A percentile compares a stretch with the other conserved stretches of the same genome.
phyloP scores from a whole-genome alignment of 805 yeast species.

The Wickerhamiella nectarea region DNA sequence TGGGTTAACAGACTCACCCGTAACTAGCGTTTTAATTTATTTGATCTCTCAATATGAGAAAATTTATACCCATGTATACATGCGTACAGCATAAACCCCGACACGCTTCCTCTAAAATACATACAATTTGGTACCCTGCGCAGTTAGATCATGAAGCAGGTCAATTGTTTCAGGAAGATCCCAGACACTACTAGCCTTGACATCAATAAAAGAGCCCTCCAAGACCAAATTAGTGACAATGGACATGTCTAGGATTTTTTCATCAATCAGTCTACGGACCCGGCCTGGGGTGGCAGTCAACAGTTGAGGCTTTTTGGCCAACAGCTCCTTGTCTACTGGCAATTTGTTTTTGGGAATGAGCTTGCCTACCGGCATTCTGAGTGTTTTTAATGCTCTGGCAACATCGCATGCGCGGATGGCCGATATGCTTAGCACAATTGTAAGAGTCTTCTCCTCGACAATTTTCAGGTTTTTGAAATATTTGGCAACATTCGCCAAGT shows the following conservation, averaged over 20 bases:
- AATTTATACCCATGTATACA: too few species aligned
- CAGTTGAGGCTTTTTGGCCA: conserved; percentile 30
- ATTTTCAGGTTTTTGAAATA: conserved; percentile 35
- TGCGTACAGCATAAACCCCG: too few species aligned
- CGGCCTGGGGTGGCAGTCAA: conserved; percentile 56
- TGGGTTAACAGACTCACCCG: conserved; percentile 14
- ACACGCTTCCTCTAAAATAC: conserved; percentile 34
- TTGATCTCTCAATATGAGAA: too few species aligned
- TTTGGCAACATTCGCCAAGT: conserved; percentile 38
- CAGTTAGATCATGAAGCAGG: conserved; percentile 14
- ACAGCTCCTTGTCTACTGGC: conserved; percentile 44
- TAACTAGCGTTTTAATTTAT: background rate
- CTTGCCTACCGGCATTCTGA: conserved; percentile 34
- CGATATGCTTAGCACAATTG: conserved; percentile 52
- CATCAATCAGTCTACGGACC: conserved; percentile 34
- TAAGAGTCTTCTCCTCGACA: conserved; percentile 33
- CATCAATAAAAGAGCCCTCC: conserved; percentile 49
- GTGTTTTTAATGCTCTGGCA: conserved; percentile 39
- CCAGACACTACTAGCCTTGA: conserved; percentile 47
- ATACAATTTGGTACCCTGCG: conserved; percentile 35
- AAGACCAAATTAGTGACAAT: conserved; percentile 43
- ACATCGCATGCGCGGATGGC: conserved; percentile 82
- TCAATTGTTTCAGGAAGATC: conserved; percentile 30
- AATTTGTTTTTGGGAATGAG: conserved; percentile 63
- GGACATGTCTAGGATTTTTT: conserved; percentile 30